Evolutionary conservation across 148 eudicot species (phyloP).

Genomic region (Rhododendron kiyosumense): DNA sequence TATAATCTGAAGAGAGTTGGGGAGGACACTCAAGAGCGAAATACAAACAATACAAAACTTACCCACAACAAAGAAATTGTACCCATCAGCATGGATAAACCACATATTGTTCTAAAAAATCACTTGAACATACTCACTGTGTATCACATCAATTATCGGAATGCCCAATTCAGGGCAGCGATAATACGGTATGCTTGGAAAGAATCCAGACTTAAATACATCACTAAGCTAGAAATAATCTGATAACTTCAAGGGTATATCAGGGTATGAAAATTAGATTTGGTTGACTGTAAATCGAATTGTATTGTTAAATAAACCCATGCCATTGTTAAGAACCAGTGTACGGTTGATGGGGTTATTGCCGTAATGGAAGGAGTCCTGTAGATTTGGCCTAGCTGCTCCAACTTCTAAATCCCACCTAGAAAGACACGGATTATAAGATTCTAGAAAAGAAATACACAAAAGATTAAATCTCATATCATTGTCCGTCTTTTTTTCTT

Average conservation of each 20-base stretch:
- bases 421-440: background rate
- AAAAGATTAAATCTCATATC: too few species aligned
- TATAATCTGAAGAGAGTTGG: background rate
- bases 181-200: constrained; percentile 8
- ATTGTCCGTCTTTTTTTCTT: too few species aligned
- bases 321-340: constrained; percentile 1
- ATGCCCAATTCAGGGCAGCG: constrained; percentile 1
- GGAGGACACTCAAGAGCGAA: too few species aligned
- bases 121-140: constrained; percentile 21
- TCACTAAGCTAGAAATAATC: constrained; percentile 17
- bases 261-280: constrained; percentile 15
- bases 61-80: constrained; percentile 33
- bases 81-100: constrained; percentile 21
- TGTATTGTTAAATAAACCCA: background rate
- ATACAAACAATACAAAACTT: background rate
- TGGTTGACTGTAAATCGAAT: constrained; percentile 17
- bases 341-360: constrained; percentile 6
- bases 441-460: too few species aligned
- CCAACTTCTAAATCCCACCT: constrained; percentile 15
- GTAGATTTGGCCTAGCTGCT: constrained; percentile 21
- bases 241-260: constrained; percentile 21
- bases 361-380: constrained; percentile 20
- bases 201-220: background rate
- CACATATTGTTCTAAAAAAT: constrained; percentile 21
- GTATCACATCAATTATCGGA: constrained; percentile 15